Conservation (phyloP, 2,329 filamentous ascomycete genomes). For the Xylaria sp. region DNA sequence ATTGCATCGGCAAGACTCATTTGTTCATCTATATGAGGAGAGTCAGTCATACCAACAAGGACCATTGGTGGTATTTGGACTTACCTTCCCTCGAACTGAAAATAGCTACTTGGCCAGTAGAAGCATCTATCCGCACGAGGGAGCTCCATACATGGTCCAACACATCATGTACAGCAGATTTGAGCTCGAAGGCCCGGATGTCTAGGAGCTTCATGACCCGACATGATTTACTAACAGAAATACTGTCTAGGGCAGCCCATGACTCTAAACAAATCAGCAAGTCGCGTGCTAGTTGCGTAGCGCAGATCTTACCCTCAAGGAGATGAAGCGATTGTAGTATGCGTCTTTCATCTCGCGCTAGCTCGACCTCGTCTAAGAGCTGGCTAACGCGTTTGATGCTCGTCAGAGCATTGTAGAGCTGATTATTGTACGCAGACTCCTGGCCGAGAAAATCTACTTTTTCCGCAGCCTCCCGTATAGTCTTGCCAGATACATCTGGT, state of each 20-base stretch:
- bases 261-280: constrained; percentile 58
- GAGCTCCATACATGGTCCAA: constrained; percentile 77
- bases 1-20: constrained; percentile 66
- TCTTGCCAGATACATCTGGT: constrained; percentile 64
- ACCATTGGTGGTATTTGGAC: background rate
- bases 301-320: constrained; percentile 62
- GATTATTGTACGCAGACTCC: constrained; percentile 69
- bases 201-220: constrained; percentile 74
- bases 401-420: constrained; percentile 63
- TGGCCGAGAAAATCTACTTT: constrained; percentile 67
- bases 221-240: constrained; percentile 71
- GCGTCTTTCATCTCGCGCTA: constrained; percentile 63
- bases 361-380: constrained; percentile 71
- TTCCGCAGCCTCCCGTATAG: constrained; percentile 63
- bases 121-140: constrained; percentile 71
- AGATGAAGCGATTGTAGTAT: constrained; percentile 67
- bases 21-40: constrained; percentile 56
- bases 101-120: constrained; percentile 67
- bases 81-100: constrained; percentile 62
- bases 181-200: constrained; percentile 72
- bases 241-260: constrained; percentile 66
- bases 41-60: constrained; percentile 37
- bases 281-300: background rate
- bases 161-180: constrained; percentile 71
- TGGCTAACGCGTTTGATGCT: constrained; percentile 68